Percentiles rank a stretch among this genome's conserved stretches.
Conservation (phyloP, 106 monocot species). For the Dactylorhiza incarnata region DNA sequence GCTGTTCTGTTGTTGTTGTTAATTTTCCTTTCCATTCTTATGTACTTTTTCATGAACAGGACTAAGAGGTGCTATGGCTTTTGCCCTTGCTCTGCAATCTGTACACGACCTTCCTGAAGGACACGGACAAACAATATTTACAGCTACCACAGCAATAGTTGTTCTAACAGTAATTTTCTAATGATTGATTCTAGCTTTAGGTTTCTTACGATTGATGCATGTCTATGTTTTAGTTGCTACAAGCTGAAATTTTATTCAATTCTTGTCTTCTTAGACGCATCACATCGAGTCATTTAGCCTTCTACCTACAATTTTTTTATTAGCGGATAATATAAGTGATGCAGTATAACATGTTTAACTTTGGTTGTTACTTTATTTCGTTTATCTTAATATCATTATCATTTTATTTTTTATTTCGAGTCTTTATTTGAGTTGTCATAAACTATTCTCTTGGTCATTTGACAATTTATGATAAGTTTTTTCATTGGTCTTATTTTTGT, state of each 20-base stretch:
- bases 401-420: no score
- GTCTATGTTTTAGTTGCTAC: not conserved
- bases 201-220: not conserved
- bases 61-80: constrained; percentile 98
- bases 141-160: constrained; percentile 92
- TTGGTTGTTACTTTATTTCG: no score
- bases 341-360: no score
- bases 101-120: constrained; percentile 95
- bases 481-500: no score
- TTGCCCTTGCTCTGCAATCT: constrained; percentile 99
- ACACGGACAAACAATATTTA: constrained; percentile 92
- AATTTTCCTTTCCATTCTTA: constrained; percentile 4
- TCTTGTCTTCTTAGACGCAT: not conserved
- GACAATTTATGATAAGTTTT: no score
- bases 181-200: not conserved
- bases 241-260: not conserved
- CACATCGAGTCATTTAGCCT: not conserved
- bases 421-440: no score
- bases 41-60: constrained; percentile 36
- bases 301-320: not conserved
- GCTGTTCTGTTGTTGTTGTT: not conserved
- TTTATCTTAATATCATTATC: no score
- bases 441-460: no score
- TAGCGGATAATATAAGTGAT: not conserved
- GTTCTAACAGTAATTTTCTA: constrained; percentile 67